Evolutionary conservation across 441 rosid species (phyloP).

Genomic region (Bocquillonia castaneifolia): DNA sequence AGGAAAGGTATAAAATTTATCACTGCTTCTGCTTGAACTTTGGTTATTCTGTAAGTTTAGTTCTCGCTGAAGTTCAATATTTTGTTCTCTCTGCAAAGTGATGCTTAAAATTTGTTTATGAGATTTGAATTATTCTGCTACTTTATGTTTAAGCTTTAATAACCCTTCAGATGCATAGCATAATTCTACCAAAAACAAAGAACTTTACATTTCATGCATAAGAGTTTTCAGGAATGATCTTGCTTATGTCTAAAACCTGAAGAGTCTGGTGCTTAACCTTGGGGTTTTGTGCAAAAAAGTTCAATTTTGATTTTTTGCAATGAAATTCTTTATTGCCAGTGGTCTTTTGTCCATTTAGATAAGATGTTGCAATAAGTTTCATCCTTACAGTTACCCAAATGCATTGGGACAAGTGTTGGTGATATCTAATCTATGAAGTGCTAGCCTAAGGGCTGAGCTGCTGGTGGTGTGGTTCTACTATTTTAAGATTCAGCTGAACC

Average conservation of each 20-base stretch:
- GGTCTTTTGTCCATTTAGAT: neutral
- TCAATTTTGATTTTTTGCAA: neutral
- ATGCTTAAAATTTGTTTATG: neutral
- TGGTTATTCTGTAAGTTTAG: neutral
- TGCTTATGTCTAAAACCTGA: neutral
- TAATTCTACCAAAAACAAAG: neutral
- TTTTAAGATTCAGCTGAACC: no score
- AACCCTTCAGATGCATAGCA: conserved; percentile 3
- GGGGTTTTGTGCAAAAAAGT: neutral
- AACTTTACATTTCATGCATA: neutral
- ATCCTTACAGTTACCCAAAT: neutral
- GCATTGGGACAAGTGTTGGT: neutral
- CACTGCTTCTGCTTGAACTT: neutral
- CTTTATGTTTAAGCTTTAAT: neutral
- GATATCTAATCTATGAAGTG: no score
- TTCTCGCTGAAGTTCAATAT: neutral
- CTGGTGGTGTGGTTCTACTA: neutral
- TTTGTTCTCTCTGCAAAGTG: neutral
- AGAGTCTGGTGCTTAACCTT: neutral
- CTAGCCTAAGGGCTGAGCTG: neutral
- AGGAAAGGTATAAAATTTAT: conserved; percentile 45
- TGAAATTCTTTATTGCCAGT: neutral
- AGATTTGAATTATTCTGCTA: neutral
- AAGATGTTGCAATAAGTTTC: neutral
- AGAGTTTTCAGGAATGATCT: conserved; percentile 1